These are phyloP conservation scores for Gaeumannomyces sp. DNA, from an alignment of 2,329 filamentous ascomycete genomes.

Conservation along the genomic window DNA sequence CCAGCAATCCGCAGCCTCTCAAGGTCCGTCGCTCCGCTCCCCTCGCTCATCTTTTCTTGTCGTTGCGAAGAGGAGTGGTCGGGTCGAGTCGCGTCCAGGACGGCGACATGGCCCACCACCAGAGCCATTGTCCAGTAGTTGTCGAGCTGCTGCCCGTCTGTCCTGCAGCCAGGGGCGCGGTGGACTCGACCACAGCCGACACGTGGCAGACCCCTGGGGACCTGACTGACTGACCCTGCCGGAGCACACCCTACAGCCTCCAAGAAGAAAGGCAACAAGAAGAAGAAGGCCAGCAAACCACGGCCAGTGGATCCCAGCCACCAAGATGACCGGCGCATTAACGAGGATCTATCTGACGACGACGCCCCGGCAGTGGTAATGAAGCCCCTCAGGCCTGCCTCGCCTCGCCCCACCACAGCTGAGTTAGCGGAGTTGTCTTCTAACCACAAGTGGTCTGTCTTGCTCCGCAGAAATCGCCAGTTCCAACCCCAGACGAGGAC, in stretches of 20 bases:
- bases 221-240: conserved; percentile 11
- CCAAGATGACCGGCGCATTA: conserved; percentile 22
- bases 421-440: not conserved
- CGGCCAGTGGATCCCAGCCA: conserved; percentile 29
- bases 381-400: not conserved
- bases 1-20: conserved; percentile 19
- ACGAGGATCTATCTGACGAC: conserved; percentile 38
- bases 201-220: not conserved
- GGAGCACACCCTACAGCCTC: conserved; percentile 16
- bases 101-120: not conserved
- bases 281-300: conserved; percentile 47
- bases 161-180: not conserved
- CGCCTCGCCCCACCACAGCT: not conserved
- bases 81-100: not conserved
- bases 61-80: not conserved
- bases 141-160: not conserved
- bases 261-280: conserved; percentile 56
- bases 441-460: not conserved
- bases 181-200: not conserved
- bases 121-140: not conserved
- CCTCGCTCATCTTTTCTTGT: conserved; percentile 1
- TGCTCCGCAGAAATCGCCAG: conserved; percentile 4
- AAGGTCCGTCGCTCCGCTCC: conserved; percentile 19
- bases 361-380: conserved; percentile 31
- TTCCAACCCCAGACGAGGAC: not conserved